Evolutionary conservation across 2,329 filamentous ascomycete species (phyloP), one percentile per base, ranked within the genome.

Genomic region (Dryadomyces sulphureus): DNA sequence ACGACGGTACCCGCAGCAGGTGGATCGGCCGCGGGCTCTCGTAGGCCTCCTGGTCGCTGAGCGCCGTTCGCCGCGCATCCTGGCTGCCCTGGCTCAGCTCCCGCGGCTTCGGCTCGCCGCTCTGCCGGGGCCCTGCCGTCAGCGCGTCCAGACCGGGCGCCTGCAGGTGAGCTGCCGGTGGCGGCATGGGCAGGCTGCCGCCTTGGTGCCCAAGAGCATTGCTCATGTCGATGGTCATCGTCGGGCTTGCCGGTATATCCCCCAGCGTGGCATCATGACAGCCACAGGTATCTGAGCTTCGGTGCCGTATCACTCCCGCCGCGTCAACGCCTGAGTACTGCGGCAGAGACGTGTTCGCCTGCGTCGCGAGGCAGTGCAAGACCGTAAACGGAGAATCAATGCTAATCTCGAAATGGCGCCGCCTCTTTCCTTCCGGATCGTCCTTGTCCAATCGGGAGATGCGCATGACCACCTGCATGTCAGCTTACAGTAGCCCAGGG

Each of bases 311-410:
- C 9, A 4, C 17, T 72, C 73, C 47, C 65, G 73, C 41, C 4
- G 51, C 46, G 8, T 77, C 79, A 4, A 62, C 58, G 20, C 69
- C 67, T 7, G 67, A 64, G 60, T 95, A 95, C 16, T 84, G 83
- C 0, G 89, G 89, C 11, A 94, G 72, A 12, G 79, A 79, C 22
- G 84, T 94, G 61, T 94, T 94, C 43, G 85, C 82, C 59, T 92
- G 84, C 1, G 87, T 93, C n/a, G 89, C 88, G 51, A 84, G 84
- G 65, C 89, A 95, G 51, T 89, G 90, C 41, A 94, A 81, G 40
- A 94, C 86, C 50, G 90, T 90, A 59, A 95, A 90, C 1, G 89
- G 89, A 1, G 88, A 94, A 63, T 95, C 89, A 55, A 95, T 95
- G 54, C 87, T 94, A 56, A 94, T 94, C 62, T 95, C 89, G 54